Evolutionary conservation across 1,139 yeast genomes (phyloP).

Genomic region (Arxiozyma telluris): DNA sequence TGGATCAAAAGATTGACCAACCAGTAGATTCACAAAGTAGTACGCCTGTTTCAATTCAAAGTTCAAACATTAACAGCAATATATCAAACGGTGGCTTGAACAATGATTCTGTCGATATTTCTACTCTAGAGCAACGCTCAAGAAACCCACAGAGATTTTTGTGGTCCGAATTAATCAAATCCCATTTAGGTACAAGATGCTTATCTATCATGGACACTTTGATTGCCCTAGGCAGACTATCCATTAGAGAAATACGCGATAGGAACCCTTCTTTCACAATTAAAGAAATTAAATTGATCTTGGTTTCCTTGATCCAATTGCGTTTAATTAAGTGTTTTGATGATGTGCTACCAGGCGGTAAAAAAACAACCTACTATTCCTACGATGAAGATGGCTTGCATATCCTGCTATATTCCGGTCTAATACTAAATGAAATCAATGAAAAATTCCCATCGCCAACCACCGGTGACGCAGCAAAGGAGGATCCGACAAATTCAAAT

Average conservation of each 20-base stretch:
- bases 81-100: not conserved
- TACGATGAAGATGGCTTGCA: slow-evolving; percentile 59
- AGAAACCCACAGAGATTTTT: slow-evolving; percentile 57
- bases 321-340: slow-evolving; percentile 52
- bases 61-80: not conserved
- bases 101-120: slow-evolving; percentile 4
- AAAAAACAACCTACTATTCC: slow-evolving; percentile 41
- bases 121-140: slow-evolving; percentile 32
- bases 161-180: slow-evolving; percentile 44
- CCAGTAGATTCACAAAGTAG: not conserved
- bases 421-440: slow-evolving; percentile 48
- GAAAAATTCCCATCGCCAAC: slow-evolving; percentile 12
- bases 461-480: slow-evolving; percentile 17
- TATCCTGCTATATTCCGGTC: slow-evolving; percentile 65
- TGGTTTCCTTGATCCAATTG: slow-evolving; percentile 59
- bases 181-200: slow-evolving; percentile 59
- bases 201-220: slow-evolving; percentile 45
- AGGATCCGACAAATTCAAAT: not conserved
- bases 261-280: slow-evolving; percentile 36
- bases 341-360: slow-evolving; percentile 32
- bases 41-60: not conserved
- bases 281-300: slow-evolving; percentile 43
- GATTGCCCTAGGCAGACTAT: slow-evolving; percentile 52
- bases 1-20: slow-evolving; percentile 1
- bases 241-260: slow-evolving; percentile 39